phyloP scores from a whole-genome alignment of 139 green algal genomes.

The Diplosphaera chodatii region DNA sequence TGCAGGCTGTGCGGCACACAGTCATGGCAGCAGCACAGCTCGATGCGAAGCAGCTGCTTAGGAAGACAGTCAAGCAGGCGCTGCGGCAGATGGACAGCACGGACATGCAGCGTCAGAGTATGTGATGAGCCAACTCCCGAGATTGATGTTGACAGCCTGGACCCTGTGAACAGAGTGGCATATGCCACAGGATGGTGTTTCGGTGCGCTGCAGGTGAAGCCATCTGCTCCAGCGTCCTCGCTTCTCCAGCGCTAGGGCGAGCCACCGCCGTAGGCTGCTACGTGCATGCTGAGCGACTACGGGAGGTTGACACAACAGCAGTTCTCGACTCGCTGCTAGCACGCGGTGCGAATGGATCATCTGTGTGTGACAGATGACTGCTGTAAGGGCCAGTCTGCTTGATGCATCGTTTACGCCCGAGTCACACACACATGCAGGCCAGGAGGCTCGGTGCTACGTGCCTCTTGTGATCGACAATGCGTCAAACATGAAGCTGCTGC shows the following conservation, averaged over 20 bases:
- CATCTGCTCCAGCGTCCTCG: constrained; percentile 28
- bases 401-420: too few species aligned
- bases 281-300: constrained; percentile 49
- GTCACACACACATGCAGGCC: neutral
- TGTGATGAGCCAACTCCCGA: too few species aligned
- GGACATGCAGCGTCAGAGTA: constrained; percentile 16
- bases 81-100: constrained; percentile 13
- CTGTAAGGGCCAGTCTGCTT: too few species aligned
- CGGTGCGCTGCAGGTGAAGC: neutral
- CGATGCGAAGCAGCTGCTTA: constrained; percentile 17
- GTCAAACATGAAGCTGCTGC: constrained; percentile 79
- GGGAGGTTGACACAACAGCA: constrained; percentile 61
- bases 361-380: too few species aligned
- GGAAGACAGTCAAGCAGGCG: constrained; percentile 13
- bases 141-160: too few species aligned
- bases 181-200: neutral
- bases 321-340: constrained; percentile 38
- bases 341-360: constrained; percentile 12
- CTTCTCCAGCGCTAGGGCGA: constrained; percentile 19
- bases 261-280: constrained; percentile 47
- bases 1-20: neutral
- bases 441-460: constrained; percentile 53
- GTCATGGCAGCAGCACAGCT: constrained; percentile 5
- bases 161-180: too few species aligned
- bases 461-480: constrained; percentile 62